Evolutionary conservation across 352 stramenopile species (phyloP), one percentile per base, ranked within the genome.

Genomic region (Pythium diclinum): DNA sequence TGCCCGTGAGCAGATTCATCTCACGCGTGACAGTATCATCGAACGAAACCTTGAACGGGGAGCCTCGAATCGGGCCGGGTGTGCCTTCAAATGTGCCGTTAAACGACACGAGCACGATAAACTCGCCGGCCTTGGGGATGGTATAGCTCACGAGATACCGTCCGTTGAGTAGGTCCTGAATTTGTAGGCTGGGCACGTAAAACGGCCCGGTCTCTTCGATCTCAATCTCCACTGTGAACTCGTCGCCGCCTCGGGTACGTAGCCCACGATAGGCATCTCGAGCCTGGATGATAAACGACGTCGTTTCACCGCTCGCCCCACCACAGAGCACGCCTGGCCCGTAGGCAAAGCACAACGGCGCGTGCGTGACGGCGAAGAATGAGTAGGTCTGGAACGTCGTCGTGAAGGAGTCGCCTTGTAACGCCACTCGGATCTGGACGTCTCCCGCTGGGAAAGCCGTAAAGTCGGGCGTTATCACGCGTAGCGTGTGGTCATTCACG

Each of bases 61-160:
- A 97, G n/a, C 92, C 89, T 10, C 88, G 88, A 56, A 98, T 96
- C 16, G 66, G 60, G 9, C 96, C 96, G 6, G 82, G 71, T 13
- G 81, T 79, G 6, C 94, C 95, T 51, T 90, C 81, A 66, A 98
- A 98, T 13, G 92, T 98, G 0, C 95, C 96, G 25, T 84, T 73
- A 61, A 98, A 98, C n/a, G 88, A 61, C 21, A 99, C 84, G 48
- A 78, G 61, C 14, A 99, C 69, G 16, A 78, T 73, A 67, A 97
- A 98, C 32, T 89, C 79, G 21, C 94, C 94, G 6, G 85, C 69
- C 30, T 75, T 81, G 10, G 87, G 83, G 40, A 92, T 77, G 10
- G 72, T 95, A 67, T 97, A 99, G 40, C 82, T 94, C 38, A 99
- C 92, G 19, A 94, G 66, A 67, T 99, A 98, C 17, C 86, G 95